Conservation (phyloP, 2,329 filamentous ascomycete species). For the Calonectria hawksworthii region DNA sequence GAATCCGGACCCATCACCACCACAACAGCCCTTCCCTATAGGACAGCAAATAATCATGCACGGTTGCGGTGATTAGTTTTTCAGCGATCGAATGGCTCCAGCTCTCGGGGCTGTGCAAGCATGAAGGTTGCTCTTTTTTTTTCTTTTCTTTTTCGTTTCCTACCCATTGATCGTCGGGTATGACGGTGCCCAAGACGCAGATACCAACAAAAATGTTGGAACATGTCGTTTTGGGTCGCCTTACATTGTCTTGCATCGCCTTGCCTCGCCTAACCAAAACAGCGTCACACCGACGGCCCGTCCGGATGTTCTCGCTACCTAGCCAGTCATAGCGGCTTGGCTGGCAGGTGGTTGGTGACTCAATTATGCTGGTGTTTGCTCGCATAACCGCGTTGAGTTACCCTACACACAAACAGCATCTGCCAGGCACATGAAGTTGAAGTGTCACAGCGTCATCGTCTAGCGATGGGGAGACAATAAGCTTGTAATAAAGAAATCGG, state of each 20-base stretch:
- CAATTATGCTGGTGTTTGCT: not conserved
- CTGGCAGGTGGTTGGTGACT: not conserved
- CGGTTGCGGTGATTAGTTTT: not conserved
- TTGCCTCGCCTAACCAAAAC: not conserved
- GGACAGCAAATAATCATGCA: slow-evolving; percentile 16
- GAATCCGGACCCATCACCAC: not conserved
- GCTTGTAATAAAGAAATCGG: not conserved
- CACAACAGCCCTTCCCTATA: slow-evolving; percentile 1
- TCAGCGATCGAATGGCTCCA: not conserved
- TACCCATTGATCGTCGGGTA: not conserved
- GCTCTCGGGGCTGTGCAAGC: slow-evolving; percentile 4
- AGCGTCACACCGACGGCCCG: not conserved
- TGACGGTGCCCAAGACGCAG: slow-evolving; percentile 17
- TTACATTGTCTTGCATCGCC: not conserved
- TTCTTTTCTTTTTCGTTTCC: not conserved
- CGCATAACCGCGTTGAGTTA: not conserved
- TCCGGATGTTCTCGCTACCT: not conserved
- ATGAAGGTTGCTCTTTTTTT: not conserved
- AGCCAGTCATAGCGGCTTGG: not conserved
- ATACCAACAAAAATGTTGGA: not conserved
- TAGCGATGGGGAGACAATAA: not conserved
- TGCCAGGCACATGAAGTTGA: not conserved
- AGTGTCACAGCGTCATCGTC: not conserved
- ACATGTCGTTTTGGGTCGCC: not conserved
- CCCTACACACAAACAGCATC: not conserved